Conservation (phyloP, 768 basidiomycete species). For the Leucogyrophana mollusca region DNA sequence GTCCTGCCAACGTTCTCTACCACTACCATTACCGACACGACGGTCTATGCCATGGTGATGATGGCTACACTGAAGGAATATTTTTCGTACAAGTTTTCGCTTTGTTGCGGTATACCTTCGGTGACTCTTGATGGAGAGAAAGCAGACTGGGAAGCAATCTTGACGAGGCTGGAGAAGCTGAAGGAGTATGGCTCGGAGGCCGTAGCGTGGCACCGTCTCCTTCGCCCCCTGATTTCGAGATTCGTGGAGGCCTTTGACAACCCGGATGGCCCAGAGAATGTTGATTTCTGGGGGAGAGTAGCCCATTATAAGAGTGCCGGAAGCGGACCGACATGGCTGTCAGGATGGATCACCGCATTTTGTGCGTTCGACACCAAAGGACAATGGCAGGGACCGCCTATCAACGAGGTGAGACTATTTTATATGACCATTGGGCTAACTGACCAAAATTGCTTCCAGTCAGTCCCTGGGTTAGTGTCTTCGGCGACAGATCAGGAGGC, state of each 20-base stretch:
- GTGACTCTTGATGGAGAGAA: slow-evolving; percentile 21
- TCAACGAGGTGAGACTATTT: not conserved
- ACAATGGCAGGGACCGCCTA: slow-evolving; percentile 8
- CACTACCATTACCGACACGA: slow-evolving; percentile 24
- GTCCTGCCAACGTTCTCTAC: slow-evolving; percentile 29
- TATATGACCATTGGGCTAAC: not conserved
- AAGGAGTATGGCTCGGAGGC: slow-evolving; percentile 14
- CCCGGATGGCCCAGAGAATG: slow-evolving; percentile 10
- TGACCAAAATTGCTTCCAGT: not conserved
- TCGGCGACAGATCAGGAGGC: not conserved
- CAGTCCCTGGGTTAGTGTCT: not conserved
- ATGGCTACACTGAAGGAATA: slow-evolving; percentile 27
- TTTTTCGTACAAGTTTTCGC: slow-evolving; percentile 11
- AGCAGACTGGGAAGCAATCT: slow-evolving; percentile 20
- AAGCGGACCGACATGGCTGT: slow-evolving; percentile 2
- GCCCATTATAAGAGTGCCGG: slow-evolving; percentile 7
- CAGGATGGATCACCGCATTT: slow-evolving; percentile 19
- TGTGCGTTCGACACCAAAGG: slow-evolving; percentile 11
- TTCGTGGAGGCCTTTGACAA: slow-evolving; percentile 27
- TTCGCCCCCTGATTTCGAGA: slow-evolving; percentile 23
- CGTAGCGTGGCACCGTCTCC: slow-evolving; percentile 21
- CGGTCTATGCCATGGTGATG: slow-evolving; percentile 24
- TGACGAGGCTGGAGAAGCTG: slow-evolving; percentile 18
- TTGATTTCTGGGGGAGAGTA: slow-evolving; percentile 18
- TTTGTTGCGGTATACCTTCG: slow-evolving; percentile 12